Conservation (phyloP, 164 flowering plant genomes). For the Berberis vulgaris region DNA sequence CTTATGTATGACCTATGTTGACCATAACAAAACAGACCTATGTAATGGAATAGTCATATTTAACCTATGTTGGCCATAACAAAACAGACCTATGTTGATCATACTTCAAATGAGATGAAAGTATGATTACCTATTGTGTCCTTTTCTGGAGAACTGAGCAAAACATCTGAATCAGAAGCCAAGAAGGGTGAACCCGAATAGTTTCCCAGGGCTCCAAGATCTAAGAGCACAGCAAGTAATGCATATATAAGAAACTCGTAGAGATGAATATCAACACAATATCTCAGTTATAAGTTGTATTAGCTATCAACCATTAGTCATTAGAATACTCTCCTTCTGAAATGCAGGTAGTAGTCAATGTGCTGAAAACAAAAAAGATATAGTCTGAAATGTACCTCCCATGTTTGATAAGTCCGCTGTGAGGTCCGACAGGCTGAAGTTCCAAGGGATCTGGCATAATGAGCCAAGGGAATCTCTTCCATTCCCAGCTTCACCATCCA, state of each 20-base stretch:
- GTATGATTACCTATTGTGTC: slow-evolving; percentile 60
- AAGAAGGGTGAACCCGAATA: slow-evolving; percentile 89
- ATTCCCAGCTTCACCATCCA: slow-evolving; percentile 61
- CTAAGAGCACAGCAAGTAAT: slow-evolving; percentile 26
- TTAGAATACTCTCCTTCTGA: too few relatives aligned
- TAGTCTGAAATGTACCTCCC: slow-evolving; percentile 51
- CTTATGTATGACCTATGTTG: too few relatives aligned
- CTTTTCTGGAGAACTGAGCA: slow-evolving; percentile 83
- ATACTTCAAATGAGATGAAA: not conserved
- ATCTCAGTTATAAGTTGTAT: too few relatives aligned
- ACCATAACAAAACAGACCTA: too few relatives aligned
- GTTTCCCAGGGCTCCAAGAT: slow-evolving; percentile 79
- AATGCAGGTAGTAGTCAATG: too few relatives aligned
- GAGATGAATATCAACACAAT: not conserved
- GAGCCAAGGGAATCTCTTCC: slow-evolving; percentile 72
- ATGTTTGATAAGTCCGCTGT: slow-evolving; percentile 86
- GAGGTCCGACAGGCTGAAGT: slow-evolving; percentile 85
- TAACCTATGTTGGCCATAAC: too few relatives aligned
- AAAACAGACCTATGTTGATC: too few relatives aligned
- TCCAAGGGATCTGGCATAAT: slow-evolving; percentile 87
- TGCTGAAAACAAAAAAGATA: not conserved
- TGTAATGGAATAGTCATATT: too few relatives aligned
- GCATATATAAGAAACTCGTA: too few relatives aligned
- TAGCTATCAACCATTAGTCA: too few relatives aligned
- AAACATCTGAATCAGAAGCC: slow-evolving; percentile 81